Base-by-base conservation (phyloP, 495 filamentous ascomycete genomes). In the Penicilliopsis zonata region DNA sequence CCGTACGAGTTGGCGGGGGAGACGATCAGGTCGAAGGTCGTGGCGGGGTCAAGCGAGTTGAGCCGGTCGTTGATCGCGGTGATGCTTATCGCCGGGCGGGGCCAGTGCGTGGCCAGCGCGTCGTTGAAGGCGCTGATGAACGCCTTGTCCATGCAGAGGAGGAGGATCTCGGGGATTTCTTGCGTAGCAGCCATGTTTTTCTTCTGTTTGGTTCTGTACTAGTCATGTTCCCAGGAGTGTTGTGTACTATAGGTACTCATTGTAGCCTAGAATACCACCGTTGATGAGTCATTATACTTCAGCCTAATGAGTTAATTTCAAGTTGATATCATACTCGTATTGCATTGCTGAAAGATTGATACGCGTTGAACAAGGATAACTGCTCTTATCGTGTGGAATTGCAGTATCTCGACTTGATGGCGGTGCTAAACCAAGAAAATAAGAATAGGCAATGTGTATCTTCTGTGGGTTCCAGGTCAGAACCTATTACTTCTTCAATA, bases 1-100 rank as follows among this genome's bases (percentile, higher is more conserved):
- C 52, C 66, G 43, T 63, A 69, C 9, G 61, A 67, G 49, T 72
- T 72, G 29, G 66, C 64, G 4, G 66, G 66, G 5, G 65, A 70
- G 28, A 70, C 64, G 12, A 72, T 49, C 7, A 61, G 46, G 44
- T 67, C 55, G 36, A 63, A 69, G 14, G 40, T 54, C 13, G 42
- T 36, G 9, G 18, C 26, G 3, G 35, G 4, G 3, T 45, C 34
- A 5, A 68, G 40, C 10, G 38, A 38, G 29, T 49, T 44, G 21
- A 68, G 55, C 21, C 42, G 42, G 26, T 45, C 39, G 40, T 65
- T 47, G 43, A 66, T 45, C 9, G 44, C 34, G 15, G 49, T 55
- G 8, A 64, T 42, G 10, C 46, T 45, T 9, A 57, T 28, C 23
- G 40, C 43, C 20, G 29, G 34, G 5, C 18, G 14, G 25, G 26